Conservation (phyloP, 1,284 basidiomycete genomes). For the Leccinum subrobustum region DNA sequence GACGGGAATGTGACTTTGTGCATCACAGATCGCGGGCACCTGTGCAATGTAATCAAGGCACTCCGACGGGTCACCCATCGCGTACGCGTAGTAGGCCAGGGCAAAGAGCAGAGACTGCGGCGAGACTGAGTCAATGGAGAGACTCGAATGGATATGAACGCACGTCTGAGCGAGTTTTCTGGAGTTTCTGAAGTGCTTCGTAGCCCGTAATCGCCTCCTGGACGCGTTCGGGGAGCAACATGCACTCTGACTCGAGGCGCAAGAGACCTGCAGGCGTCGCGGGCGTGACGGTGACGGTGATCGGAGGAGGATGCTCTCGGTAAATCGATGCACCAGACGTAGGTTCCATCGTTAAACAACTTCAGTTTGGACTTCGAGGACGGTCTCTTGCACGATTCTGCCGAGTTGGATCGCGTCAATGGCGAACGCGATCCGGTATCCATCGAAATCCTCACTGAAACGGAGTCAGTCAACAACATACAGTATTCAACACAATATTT, state of each 20-base stretch:
- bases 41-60: conserved; percentile 57
- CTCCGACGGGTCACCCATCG: conserved; percentile 61
- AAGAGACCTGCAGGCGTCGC: conserved; percentile 48
- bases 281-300: conserved; percentile 42
- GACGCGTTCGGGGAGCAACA: conserved; percentile 50
- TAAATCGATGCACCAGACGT: background rate
- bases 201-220: conserved; percentile 55
- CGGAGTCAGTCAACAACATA: too few species aligned
- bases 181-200: conserved; percentile 48
- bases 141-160: conserved; percentile 30
- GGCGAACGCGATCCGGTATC: too few species aligned
- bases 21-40: too few species aligned
- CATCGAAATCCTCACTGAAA: too few species aligned
- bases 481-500: too few species aligned
- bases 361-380: too few species aligned
- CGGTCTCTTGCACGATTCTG: too few species aligned
- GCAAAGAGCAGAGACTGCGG: conserved; percentile 58
- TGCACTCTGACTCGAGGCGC: conserved; percentile 52
- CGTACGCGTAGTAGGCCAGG: conserved; percentile 76
- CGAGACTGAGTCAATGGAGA: conserved; percentile 7
- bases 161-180: conserved; percentile 55
- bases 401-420: too few species aligned
- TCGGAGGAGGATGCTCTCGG: conserved; percentile 33
- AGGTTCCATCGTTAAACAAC: too few species aligned
- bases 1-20: too few species aligned